Evolutionary conservation across 73 alveolate genomes (phyloP).

Genomic region (Paramecium bursaria): DNA sequence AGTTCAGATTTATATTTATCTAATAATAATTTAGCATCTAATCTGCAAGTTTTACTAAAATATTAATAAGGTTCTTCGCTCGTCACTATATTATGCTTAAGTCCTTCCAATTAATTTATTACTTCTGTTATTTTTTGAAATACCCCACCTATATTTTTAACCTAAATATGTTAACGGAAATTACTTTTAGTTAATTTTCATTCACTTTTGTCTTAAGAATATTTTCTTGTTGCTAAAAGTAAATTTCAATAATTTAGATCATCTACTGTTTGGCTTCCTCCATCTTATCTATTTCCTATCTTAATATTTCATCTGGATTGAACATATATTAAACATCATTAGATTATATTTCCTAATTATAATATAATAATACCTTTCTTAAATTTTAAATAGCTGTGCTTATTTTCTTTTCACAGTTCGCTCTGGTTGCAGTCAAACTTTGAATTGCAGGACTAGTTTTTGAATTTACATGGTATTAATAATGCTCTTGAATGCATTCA

Average conservation of each 20-base stretch:
- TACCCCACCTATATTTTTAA: slow-evolving; percentile 29
- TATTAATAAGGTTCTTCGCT: slow-evolving; percentile 11
- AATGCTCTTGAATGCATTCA: slow-evolving; percentile 66
- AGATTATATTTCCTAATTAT: slow-evolving; percentile 37
- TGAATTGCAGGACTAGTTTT: slow-evolving; percentile 52
- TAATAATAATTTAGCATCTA: slow-evolving; percentile 57
- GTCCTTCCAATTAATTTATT: slow-evolving; percentile 31
- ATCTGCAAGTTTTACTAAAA: slow-evolving; percentile 62
- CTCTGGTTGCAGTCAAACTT: slow-evolving; percentile 51
- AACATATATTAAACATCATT: slow-evolving; percentile 41
- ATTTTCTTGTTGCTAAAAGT: slow-evolving; percentile 56
- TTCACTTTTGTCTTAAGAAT: slow-evolving; percentile 40
- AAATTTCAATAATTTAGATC: slow-evolving; percentile 20
- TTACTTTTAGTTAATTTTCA: slow-evolving; percentile 52
- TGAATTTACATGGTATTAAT: slow-evolving; percentile 15
- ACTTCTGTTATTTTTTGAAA: slow-evolving; percentile 43
- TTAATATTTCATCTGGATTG: slow-evolving; percentile 66
- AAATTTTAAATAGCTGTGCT: slow-evolving; percentile 56
- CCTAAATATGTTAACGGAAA: background rate
- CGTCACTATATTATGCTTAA: slow-evolving; percentile 44
- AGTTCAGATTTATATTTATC: slow-evolving; percentile 67
- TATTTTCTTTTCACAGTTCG: slow-evolving; percentile 61
- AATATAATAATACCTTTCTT: background rate
- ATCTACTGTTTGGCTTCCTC: slow-evolving; percentile 50
- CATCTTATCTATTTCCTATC: slow-evolving; percentile 49